Conservation (phyloP, 345 rosid genomes). For the Excoecaria agallocha region DNA sequence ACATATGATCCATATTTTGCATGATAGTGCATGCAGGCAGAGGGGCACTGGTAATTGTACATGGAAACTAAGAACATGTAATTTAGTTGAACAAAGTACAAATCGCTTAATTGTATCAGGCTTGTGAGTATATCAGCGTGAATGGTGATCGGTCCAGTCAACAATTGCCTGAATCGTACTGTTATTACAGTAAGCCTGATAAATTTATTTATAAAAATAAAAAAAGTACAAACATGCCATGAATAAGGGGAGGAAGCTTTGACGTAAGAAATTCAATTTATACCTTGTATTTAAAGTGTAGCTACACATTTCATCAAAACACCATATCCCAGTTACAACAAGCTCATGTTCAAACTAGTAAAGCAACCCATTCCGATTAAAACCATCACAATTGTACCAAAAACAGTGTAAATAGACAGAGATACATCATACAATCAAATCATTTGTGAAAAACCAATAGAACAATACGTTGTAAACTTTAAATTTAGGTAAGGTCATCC, state of each 20-base stretch:
- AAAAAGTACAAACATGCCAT: background rate
- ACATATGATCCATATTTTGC: too few species aligned
- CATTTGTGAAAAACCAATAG: conserved; percentile 25
- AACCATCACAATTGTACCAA: conserved; percentile 21
- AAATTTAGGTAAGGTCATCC: conserved; percentile 85
- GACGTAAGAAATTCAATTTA: background rate
- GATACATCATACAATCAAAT: conserved; percentile 22
- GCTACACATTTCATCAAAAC: background rate
- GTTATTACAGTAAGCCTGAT: too few species aligned
- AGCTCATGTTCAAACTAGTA: conserved; percentile 14
- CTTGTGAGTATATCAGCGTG: too few species aligned
- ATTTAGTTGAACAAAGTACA: too few species aligned
- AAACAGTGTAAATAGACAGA: conserved; percentile 3
- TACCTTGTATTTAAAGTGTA: background rate
- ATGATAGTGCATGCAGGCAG: too few species aligned
- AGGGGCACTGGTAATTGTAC: too few species aligned
- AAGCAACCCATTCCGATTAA: conserved; percentile 10
- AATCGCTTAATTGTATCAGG: too few species aligned
- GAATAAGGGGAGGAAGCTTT: background rate
- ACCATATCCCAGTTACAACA: conserved; percentile 15
- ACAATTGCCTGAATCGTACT: too few species aligned
- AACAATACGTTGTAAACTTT: conserved; percentile 9
- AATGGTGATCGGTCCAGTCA: too few species aligned
- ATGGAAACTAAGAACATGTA: too few species aligned
- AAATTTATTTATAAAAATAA: too few species aligned